A percentile compares a stretch with the other conserved stretches of the same genome.
Conservation (phyloP, 257 asterid genomes). For the Salvia miltiorrhiza region DNA sequence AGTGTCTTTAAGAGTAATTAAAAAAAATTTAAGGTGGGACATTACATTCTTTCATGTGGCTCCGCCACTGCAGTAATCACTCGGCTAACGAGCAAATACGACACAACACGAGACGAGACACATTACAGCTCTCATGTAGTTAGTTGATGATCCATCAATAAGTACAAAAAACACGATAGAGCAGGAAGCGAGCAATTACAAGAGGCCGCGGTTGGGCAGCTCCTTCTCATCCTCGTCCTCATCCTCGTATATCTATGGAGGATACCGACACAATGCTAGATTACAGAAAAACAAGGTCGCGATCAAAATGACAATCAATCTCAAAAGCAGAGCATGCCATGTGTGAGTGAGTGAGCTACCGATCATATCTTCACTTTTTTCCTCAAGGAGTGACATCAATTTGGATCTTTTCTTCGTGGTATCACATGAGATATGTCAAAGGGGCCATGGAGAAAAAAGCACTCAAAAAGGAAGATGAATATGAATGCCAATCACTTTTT, state of each 20-base stretch:
- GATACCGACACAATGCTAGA: neutral
- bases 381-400: neutral
- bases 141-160: neutral
- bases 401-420: slow-evolving; percentile 9
- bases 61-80: neutral
- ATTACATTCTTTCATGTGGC: too few relatives aligned
- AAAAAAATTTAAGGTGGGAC: too few relatives aligned
- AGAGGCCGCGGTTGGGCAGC: too few relatives aligned
- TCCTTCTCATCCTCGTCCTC: neutral
- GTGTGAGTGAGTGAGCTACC: slow-evolving; percentile 14
- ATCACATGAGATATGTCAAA: slow-evolving; percentile 17
- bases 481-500: slow-evolving; percentile 18
- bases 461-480: slow-evolving; percentile 12
- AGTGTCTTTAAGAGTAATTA: too few relatives aligned
- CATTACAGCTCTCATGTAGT: neutral
- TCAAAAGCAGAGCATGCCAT: slow-evolving; percentile 18
- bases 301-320: slow-evolving; percentile 15
- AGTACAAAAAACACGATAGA: neutral
- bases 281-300: neutral
- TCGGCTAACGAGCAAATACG: neutral
- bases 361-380: slow-evolving; percentile 3
- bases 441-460: neutral
- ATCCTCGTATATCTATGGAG: neutral
- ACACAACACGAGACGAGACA: neutral
- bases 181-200: neutral